phyloP scores from a whole-genome alignment of 805 yeast species.

The Candida argentea region DNA sequence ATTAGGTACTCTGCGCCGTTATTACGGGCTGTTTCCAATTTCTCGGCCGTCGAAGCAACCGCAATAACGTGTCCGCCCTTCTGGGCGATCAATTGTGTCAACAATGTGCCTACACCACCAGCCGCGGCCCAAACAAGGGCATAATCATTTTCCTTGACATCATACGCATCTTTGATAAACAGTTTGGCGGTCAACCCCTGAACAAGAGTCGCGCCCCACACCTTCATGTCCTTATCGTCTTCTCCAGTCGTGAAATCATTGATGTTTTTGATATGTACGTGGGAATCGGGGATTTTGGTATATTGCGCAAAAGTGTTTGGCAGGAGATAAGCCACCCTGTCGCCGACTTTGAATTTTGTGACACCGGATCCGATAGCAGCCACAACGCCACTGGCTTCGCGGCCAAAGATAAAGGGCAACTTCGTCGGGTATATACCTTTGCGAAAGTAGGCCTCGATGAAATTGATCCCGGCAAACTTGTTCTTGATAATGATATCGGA shows the following conservation, averaged over 20 bases:
- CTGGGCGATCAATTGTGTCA: slow-evolving; percentile 51
- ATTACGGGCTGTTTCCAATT: slow-evolving; percentile 51
- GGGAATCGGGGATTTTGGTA: slow-evolving; percentile 35
- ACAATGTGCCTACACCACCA: slow-evolving; percentile 80
- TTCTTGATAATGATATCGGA: slow-evolving; percentile 61
- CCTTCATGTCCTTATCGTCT: slow-evolving; percentile 36
- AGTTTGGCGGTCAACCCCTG: slow-evolving; percentile 79
- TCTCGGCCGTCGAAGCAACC: slow-evolving; percentile 68
- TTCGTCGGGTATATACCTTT: slow-evolving; percentile 59
- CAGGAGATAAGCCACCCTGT: slow-evolving; percentile 51
- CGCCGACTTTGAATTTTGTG: slow-evolving; percentile 50
- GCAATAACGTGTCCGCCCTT: slow-evolving; percentile 81
- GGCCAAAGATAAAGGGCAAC: slow-evolving; percentile 58
- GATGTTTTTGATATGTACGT: slow-evolving; percentile 35
- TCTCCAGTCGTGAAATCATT: slow-evolving; percentile 40
- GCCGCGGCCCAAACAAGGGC: slow-evolving; percentile 88
- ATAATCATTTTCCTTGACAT: slow-evolving; percentile 58
- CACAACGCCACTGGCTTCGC: slow-evolving; percentile 65
- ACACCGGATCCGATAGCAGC: slow-evolving; percentile 56
- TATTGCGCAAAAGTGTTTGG: slow-evolving; percentile 61
- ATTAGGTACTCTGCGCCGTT: slow-evolving; percentile 73
- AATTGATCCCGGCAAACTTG: slow-evolving; percentile 70
- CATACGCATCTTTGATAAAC: slow-evolving; percentile 55
- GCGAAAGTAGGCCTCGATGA: slow-evolving; percentile 76
- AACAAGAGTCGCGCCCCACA: slow-evolving; percentile 50